Conservation (phyloP, 169 alveolate species). For the Plasmodium coatneyi region DNA sequence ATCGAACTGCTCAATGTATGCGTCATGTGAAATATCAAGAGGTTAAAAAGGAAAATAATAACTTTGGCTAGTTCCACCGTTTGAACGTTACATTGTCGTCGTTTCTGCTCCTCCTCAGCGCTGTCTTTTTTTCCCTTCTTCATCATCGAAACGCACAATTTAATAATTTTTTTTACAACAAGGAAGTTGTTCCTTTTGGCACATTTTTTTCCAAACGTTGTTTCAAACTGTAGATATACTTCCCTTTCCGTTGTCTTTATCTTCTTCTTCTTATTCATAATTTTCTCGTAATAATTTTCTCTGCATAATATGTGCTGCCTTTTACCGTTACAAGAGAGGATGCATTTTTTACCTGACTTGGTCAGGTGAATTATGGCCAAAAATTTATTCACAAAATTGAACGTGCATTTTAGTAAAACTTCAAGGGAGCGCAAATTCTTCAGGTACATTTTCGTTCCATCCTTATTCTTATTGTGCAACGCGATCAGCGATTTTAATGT, state of each 20-base stretch:
- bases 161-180: slow-evolving; percentile 17
- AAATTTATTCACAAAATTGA: slow-evolving; percentile 23
- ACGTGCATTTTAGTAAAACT: slow-evolving; percentile 7
- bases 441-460: neutral
- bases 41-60: slow-evolving; percentile 22
- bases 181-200: slow-evolving; percentile 35
- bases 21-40: slow-evolving; percentile 11
- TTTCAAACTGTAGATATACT: neutral
- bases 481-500: neutral
- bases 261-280: slow-evolving; percentile 22
- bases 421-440: neutral
- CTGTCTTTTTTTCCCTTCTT: neutral
- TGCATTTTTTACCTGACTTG: slow-evolving; percentile 30
- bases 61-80: slow-evolving; percentile 1
- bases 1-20: neutral
- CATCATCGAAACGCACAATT: slow-evolving; percentile 1
- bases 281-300: slow-evolving; percentile 32
- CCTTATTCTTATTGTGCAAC: slow-evolving; percentile 6
- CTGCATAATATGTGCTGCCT: slow-evolving; percentile 14
- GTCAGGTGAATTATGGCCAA: neutral
- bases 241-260: neutral
- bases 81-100: neutral
- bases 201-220: neutral
- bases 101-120: neutral
- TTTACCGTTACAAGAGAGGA: neutral